Conservation (phyloP, 2,329 filamentous ascomycete genomes). For the Periconia macrospinosa region DNA sequence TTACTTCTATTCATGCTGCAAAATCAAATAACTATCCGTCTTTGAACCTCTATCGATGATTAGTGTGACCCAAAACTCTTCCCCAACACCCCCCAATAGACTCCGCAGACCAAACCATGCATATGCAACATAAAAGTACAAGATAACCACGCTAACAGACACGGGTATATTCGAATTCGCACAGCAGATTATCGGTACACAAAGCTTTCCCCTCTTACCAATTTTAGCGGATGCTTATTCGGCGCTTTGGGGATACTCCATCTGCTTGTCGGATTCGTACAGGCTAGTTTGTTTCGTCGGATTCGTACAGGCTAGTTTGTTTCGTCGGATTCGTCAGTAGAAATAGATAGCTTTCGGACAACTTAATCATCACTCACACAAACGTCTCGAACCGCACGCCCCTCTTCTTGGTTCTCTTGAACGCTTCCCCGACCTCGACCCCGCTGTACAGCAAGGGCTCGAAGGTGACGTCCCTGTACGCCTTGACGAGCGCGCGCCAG, state of each 20-base stretch:
- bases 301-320: conserved; percentile 14
- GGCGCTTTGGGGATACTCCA: conserved; percentile 16
- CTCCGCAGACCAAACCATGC: not conserved
- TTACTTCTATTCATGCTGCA: no score
- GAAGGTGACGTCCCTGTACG: conserved; percentile 29
- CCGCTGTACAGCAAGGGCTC: conserved; percentile 29
- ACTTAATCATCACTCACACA: conserved; percentile 19
- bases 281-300: conserved; percentile 8
- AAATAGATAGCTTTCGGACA: not conserved
- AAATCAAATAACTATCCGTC: no score
- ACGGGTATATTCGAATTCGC: conserved; percentile 14
- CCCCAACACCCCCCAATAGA: not conserved
- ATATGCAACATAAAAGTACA: not conserved
- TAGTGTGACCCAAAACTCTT: no score
- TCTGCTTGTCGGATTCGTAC: conserved; percentile 15
- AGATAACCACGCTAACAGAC: conserved; percentile 12
- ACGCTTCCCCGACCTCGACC: conserved; percentile 19
- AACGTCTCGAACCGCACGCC: conserved; percentile 37
- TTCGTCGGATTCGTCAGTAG: not conserved
- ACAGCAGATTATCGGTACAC: not conserved
- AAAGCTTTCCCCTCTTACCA: not conserved
- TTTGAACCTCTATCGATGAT: no score
- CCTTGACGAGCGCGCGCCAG: conserved; percentile 28
- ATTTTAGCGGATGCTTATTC: not conserved
- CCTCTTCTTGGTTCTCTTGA: conserved; percentile 25